Evolutionary conservation across 768 basidiomycete species (phyloP).

Genomic region (Suillus occidentalis): DNA sequence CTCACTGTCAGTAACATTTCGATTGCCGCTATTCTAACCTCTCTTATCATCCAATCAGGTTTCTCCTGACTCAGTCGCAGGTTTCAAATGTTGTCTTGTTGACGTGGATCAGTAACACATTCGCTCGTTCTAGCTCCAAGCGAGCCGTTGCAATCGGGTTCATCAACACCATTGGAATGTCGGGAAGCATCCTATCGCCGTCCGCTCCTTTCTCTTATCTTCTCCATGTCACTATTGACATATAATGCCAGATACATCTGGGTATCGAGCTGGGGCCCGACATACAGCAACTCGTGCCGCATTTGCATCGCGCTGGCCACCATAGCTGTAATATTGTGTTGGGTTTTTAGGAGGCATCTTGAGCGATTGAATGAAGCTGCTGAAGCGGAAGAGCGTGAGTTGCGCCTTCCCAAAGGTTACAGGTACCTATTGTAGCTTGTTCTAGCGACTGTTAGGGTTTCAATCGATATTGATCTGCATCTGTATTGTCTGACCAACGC

Average conservation of each 20-base stretch:
- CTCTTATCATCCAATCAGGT: conserved; percentile 38
- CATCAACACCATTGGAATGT: conserved; percentile 4
- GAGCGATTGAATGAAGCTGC: conserved; percentile 36
- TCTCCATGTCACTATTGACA: conserved; percentile 3
- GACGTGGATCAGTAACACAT: conserved; percentile 48
- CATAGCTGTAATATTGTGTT: conserved; percentile 46
- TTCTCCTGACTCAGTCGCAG: conserved; percentile 70
- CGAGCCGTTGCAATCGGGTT: conserved; percentile 44
- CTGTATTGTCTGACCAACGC: neutral
- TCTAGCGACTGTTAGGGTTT: neutral
- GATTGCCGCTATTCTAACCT: neutral
- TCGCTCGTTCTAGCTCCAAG: conserved; percentile 76
- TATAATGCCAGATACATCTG: conserved; percentile 50
- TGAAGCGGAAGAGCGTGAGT: conserved; percentile 37
- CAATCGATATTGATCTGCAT: neutral
- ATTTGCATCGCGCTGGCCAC: conserved; percentile 64
- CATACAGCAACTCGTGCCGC: conserved; percentile 63
- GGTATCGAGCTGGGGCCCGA: conserved; percentile 64
- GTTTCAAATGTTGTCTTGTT: conserved; percentile 63
- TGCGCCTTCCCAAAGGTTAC: conserved; percentile 35
- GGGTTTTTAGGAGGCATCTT: conserved; percentile 43
- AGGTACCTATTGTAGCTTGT: conserved; percentile 43
- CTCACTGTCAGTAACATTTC: conserved; percentile 45
- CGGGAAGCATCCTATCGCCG: conserved; percentile 9
- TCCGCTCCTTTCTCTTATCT: conserved; percentile 7